Evolutionary conservation across 2,329 filamentous ascomycete genomes (phyloP), one percentile per base, ranked within the genome.

Genomic region (Huntiella moniliformis): DNA sequence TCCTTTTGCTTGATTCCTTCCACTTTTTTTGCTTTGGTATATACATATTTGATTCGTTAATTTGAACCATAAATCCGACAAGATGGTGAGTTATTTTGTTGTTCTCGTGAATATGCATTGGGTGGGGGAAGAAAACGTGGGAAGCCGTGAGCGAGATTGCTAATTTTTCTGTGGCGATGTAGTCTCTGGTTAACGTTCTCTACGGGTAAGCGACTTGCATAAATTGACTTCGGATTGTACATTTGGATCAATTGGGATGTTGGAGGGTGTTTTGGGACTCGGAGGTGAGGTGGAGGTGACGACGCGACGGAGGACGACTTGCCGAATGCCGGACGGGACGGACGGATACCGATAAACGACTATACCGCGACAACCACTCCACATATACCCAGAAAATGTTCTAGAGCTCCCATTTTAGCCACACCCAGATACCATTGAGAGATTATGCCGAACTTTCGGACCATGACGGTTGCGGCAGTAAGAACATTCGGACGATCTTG

Each of bases 171-270:
- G 10, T 15, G 8, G 42, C 34, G 35, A 42, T 28, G 34, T 56
- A 67, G 62, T 57, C 60, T 52, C 50, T 56, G 58, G 60, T 62
- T 60, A 58, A 56, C 60, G 56, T 65, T 58, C 56, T 84, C 60
- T 76, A 76, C 70, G 72, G 73, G 72, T 68, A 70, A 64, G 69
- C 6, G 35, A 33, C 5, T 36, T 11, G 8, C 16, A 13, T 7
- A 28, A n/a, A 35, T 16, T 8, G 32, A 39, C 37, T 13, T 11
- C 12, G 38, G 13, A 44, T 8, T 22, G 15, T 12, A 10, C 13
- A 10, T 28, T 15, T 28, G 13, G 34, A 13, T 41, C 12, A 28
- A 41, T 31, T 12, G 15, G 7, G 3, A 22, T 38, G 17, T 13
- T 34, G 8, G 18, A 35, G 15, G n/a, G 13, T 13, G n/a, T 31